phyloP scores from a whole-genome alignment of 2,329 filamentous ascomycete species.

The Arthrobotrys pseudoclavata region DNA sequence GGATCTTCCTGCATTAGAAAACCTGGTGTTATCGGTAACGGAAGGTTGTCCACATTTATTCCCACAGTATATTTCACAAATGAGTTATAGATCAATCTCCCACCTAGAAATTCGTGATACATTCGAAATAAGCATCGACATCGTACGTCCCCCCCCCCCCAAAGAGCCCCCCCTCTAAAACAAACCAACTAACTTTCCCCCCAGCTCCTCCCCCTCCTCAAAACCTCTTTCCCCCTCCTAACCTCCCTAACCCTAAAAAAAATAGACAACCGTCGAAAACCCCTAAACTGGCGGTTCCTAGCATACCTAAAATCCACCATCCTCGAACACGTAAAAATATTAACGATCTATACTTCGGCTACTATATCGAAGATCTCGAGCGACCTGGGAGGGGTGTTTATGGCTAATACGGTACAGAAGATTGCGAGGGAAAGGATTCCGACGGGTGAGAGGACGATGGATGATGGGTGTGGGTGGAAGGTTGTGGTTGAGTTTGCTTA shows the following conservation, averaged over 20 bases:
- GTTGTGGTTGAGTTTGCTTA: constrained; percentile 1
- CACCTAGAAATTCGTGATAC: not conserved
- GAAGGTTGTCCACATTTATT: not conserved
- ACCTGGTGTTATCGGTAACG: not conserved
- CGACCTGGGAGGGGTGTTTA: not conserved
- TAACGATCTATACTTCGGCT: not conserved
- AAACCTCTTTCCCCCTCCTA: not conserved
- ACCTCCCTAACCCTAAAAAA: constrained; percentile 11
- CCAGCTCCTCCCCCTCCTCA: not conserved
- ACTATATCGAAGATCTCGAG: not conserved
- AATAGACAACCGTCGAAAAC: not conserved
- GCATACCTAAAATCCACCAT: not conserved
- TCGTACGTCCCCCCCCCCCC: not conserved
- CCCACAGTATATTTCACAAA: not conserved
- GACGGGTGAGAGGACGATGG: not conserved
- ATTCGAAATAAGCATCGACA: not conserved
- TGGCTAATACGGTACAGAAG: not conserved
- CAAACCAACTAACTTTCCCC: too few species aligned
- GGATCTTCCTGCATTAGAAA: not conserved
- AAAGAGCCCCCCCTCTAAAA: not conserved
- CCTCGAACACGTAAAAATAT: not conserved
- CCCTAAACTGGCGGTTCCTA: not conserved
- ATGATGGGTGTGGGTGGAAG: not conserved
- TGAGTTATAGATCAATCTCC: not conserved
- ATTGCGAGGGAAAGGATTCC: not conserved